Evolutionary conservation across 306 rosid genomes (phyloP).

Genomic region (peach (Prunus persica)): DNA sequence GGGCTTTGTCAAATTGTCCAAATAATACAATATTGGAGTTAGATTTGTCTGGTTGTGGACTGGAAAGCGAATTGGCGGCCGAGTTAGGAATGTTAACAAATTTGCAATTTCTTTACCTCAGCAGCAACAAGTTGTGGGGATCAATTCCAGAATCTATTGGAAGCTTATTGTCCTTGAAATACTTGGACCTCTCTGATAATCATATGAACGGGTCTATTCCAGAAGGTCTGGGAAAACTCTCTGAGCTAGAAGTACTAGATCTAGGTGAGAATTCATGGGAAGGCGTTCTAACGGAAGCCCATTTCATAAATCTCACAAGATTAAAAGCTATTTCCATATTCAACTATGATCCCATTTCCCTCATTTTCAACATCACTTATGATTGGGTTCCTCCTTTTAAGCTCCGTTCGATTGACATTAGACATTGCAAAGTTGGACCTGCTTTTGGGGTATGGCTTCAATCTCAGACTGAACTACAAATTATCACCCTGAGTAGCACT

Average conservation of each 20-base stretch:
- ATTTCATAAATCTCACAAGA: constrained; percentile 24
- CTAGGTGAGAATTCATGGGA: neutral
- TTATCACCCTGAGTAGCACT: neutral
- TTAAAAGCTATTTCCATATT: neutral
- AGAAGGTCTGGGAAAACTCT: constrained; percentile 34
- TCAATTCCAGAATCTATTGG: constrained; percentile 24
- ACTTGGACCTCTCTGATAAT: constrained; percentile 10
- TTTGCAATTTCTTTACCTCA: neutral
- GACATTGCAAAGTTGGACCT: neutral
- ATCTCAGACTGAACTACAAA: neutral
- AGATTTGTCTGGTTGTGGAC: neutral
- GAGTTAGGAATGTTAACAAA: neutral
- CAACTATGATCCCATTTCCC: neutral
- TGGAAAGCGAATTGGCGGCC: neutral
- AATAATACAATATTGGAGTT: constrained; percentile 3
- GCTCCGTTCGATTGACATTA: neutral
- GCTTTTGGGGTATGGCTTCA: neutral
- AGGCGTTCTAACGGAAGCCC: constrained; percentile 28
- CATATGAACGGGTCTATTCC: constrained; percentile 34
- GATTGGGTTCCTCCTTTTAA: constrained; percentile 1
- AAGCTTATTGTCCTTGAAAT: constrained; percentile 21
- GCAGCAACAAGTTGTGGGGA: neutral
- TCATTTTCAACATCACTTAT: neutral
- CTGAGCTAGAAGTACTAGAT: constrained; percentile 9
- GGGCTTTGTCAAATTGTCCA: constrained; percentile 13